Base-by-base conservation (phyloP, 1,284 basidiomycete species). In the Pseudomicrostroma phylloplanum region DNA sequence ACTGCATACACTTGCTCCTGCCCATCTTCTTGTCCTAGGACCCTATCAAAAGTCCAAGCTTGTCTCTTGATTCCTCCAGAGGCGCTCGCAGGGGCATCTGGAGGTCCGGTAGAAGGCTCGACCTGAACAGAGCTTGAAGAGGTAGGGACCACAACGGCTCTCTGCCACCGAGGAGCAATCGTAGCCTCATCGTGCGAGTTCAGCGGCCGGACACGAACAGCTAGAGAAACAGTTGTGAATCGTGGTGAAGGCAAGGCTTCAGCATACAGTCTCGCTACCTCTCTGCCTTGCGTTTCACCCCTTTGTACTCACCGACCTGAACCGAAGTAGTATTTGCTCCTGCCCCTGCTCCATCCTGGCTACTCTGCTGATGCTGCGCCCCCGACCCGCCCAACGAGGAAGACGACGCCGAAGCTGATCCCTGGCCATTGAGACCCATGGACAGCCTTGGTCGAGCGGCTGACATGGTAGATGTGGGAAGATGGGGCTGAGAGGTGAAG, bases 161-260 rank as follows among this genome's bases (percentile, higher is more conserved):
- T 86, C 81, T 96, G 92, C 81, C 96, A 96, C 80, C 93, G 89
- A 81, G 88, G 85, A 68, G 94, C 92, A 67, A 96, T 92, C 73
- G 70, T 74, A 62, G 84, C 83, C 62, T 88, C 84, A 82, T 94
- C 90, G 76, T 92, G 89, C 51, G 83, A 81, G 61, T 89, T 91
- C 56, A 89, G 85, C 25, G 94, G 94, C 67, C 93, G 86, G 68
- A 98, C 93, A 67, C 94, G 89, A 67, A 97, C 84, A 68, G 93
- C 93, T 92, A 79, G 17, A 30, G 30, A 54, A 39, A 11, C 15
- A 21, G 21, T 39, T 41, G 56, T 42, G 36, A 36, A 36, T 6
- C 23, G 15, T 40, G 39, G 15, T 36, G 57, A 59, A n/a, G 54
- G 49, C 21, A 19, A 41, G 42, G 39, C 19, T 2, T 51, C 43